phyloP scores from a whole-genome alignment of 2,329 filamentous ascomycete genomes.

The Cercospora sp. region DNA sequence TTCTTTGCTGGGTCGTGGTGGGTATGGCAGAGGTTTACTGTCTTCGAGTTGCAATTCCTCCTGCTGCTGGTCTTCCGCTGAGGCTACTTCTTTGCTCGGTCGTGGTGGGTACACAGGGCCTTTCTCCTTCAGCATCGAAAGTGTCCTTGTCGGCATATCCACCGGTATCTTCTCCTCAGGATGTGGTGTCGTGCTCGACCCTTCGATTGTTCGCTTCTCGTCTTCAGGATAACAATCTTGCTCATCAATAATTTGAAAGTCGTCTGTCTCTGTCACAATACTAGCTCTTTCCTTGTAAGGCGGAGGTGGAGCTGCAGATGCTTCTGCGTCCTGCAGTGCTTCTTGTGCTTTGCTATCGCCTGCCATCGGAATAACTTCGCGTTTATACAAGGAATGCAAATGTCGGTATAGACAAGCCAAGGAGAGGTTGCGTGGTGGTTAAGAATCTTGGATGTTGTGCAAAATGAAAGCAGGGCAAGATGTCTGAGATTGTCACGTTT shows the following conservation, averaged over 20 bases:
- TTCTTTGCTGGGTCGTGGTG: background rate
- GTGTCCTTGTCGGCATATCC: background rate
- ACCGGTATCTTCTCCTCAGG: background rate
- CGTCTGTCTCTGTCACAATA: conserved; percentile 12
- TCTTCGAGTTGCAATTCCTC: background rate
- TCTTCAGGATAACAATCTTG: conserved; percentile 6
- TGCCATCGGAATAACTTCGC: background rate
- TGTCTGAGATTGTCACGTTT: conserved; percentile 7
- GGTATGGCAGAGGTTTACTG: background rate
- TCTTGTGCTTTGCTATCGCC: conserved; percentile 17
- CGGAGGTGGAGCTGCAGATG: conserved; percentile 16
- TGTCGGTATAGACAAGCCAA: conserved; percentile 7
- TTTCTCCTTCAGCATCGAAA: conserved; percentile 11
- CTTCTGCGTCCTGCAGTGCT: conserved; percentile 17
- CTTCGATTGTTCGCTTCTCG: background rate
- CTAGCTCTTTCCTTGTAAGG: conserved; percentile 14
- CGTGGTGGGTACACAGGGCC: conserved; percentile 5
- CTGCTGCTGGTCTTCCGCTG: background rate
- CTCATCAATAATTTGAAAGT: conserved; percentile 18
- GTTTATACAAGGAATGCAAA: conserved; percentile 1
- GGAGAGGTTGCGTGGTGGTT: conserved; percentile 1
- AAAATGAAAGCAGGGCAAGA: background rate
- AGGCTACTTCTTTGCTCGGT: background rate
- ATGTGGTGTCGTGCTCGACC: background rate
- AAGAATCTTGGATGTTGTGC: conserved; percentile 10